Base-by-base conservation (phyloP, 495 filamentous ascomycete species). In the Xylaria cubensis region DNA sequence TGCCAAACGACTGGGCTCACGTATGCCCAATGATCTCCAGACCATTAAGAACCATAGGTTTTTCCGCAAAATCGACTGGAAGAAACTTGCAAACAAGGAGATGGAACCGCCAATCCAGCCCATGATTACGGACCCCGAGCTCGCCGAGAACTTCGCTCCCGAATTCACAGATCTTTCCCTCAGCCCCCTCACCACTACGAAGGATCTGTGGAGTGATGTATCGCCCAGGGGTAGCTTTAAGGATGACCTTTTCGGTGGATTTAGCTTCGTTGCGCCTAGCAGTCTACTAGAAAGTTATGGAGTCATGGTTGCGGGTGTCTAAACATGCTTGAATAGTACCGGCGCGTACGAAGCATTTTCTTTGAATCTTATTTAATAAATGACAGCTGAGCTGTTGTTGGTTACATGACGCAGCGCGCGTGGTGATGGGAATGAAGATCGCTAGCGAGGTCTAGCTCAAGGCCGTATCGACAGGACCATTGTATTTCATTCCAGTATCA, bases 1-100 rank as follows among this genome's bases (percentile, higher is more conserved):
- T 0, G 84, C 88, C 72, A 97, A 97, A 80, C 89, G 96, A 17
- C 86, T 98, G 8, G 96, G 96, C 6, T 89, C 89, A 72, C 91
- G 92, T 77, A 95, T 95, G 91, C 92, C 92, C 59, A 93, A 93
- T 80, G 96, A 99, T 68, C 80, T 98, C 36, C 82, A 88, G 41
- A 92, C 84, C 8, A 95, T 99, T 80, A 97, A 97, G 87, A 90
- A 90, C 59, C 96, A 99, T 76, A 90, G 96, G 24, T 98, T 99
- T 86, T 99, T 99, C 88, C 88, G 93, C 67, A 95, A 93, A 83
- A 94, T 98, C 76, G 91, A 99, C 84, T 99, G 96, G 96, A 89
- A 87, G 78, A 88, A 87, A 64, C 86, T 99, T 17, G 93, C 91
- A 63, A 85, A 86, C 50, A 86, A 95, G 55, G 93, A 97, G 77